Percentiles rank a stretch among this genome's conserved stretches.
These are phyloP conservation scores for Cryphonectria japonica DNA, from an alignment of 2,329 filamentous ascomycete genomes.

Conservation along the genomic window DNA sequence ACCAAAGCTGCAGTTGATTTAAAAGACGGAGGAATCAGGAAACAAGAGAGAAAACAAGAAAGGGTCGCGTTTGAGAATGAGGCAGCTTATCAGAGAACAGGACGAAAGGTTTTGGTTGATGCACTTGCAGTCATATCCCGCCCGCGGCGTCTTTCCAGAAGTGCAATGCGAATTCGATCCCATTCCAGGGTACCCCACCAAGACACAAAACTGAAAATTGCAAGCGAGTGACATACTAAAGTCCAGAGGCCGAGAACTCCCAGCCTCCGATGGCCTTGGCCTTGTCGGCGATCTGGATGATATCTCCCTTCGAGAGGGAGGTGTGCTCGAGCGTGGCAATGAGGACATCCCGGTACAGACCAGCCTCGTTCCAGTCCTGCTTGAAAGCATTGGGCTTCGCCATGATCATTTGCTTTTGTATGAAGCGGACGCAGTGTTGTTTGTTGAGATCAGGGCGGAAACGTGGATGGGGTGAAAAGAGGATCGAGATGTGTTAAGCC, in stretches of 20 bases:
- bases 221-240: conserved; percentile 28
- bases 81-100: not conserved
- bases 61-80: not conserved
- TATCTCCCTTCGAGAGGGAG: conserved; percentile 37
- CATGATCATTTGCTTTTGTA: conserved; percentile 7
- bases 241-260: conserved; percentile 34
- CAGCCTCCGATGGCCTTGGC: conserved; percentile 32
- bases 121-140: not conserved
- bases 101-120: not conserved
- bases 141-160: not conserved
- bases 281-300: conserved; percentile 33
- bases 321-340: conserved; percentile 44
- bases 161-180: not conserved
- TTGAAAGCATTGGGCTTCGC: conserved; percentile 18
- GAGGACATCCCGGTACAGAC: conserved; percentile 50
- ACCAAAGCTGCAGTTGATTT: not conserved
- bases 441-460: not conserved
- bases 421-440: not conserved
- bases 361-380: conserved; percentile 44
- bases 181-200: not conserved
- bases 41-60: not conserved
- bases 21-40: not conserved
- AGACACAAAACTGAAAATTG: not conserved
- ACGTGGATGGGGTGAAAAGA: not conserved
- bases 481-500: not conserved